These are phyloP conservation scores for Rosa rugosa DNA, from an alignment of 306 rosid species.

Conservation along the genomic window DNA sequence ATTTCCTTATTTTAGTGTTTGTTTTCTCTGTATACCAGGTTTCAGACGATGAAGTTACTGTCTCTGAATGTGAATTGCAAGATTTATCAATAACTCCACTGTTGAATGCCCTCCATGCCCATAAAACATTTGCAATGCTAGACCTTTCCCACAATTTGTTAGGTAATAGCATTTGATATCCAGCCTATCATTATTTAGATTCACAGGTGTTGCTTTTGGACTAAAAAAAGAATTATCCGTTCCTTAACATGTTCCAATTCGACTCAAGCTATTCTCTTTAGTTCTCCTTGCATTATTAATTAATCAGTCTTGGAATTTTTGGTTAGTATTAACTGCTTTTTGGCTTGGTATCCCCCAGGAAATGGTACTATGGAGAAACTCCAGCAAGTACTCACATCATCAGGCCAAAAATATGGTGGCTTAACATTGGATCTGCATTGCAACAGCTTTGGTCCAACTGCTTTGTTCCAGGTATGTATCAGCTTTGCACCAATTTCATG, in stretches of 20 bases:
- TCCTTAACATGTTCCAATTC: slow-evolving; percentile 14
- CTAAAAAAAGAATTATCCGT: slow-evolving; percentile 8
- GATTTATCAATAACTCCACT: slow-evolving; percentile 81
- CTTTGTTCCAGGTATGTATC: slow-evolving; percentile 68
- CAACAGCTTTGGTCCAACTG: slow-evolving; percentile 80
- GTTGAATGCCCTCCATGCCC: slow-evolving; percentile 68
- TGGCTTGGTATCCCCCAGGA: slow-evolving; percentile 52
- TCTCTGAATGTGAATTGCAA: slow-evolving; percentile 85
- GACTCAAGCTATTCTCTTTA: background rate
- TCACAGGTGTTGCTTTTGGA: slow-evolving; percentile 16
- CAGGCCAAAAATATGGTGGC: slow-evolving; percentile 69
- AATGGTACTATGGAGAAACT: slow-evolving; percentile 83
- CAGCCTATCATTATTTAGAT: background rate
- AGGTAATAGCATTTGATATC: slow-evolving; percentile 46
- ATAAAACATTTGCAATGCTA: slow-evolving; percentile 71
- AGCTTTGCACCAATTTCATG: slow-evolving; percentile 20
- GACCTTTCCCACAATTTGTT: slow-evolving; percentile 90
- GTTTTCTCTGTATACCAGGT: slow-evolving; percentile 49
- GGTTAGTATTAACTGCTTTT: slow-evolving; percentile 20
- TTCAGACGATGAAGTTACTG: slow-evolving; percentile 82
- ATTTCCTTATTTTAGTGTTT: slow-evolving; percentile 21
- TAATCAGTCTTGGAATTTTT: background rate
- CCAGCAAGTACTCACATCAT: slow-evolving; percentile 66
- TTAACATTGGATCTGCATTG: slow-evolving; percentile 86
- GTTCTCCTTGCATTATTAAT: slow-evolving; percentile 5